Conservation (phyloP, 2,329 filamentous ascomycete species). For the Colletotrichum karsti region DNA sequence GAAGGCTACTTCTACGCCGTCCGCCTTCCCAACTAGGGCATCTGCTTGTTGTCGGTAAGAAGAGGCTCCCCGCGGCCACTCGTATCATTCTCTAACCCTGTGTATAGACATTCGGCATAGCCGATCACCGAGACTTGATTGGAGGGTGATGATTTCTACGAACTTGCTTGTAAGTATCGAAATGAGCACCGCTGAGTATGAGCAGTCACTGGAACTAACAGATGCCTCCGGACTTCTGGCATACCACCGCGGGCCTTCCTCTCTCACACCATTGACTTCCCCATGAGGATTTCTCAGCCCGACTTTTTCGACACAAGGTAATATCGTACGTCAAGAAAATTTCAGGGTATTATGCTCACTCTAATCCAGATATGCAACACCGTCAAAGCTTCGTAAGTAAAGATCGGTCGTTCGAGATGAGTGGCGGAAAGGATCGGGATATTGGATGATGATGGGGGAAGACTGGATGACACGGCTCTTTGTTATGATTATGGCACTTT, state of each 20-base stretch:
- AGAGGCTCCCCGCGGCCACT: background rate
- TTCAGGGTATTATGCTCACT: no score
- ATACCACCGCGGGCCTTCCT: no score
- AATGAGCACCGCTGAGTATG: no score
- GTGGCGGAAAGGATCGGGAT: background rate
- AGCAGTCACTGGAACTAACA: no score
- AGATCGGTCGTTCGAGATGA: background rate
- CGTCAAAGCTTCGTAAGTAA: background rate
- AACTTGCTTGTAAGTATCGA: background rate
- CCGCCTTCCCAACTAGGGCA: conserved; percentile 52
- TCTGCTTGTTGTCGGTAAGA: background rate
- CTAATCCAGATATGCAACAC: no score
- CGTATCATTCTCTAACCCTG: background rate
- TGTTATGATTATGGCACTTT: background rate
- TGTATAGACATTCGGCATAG: background rate
- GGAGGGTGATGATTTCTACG: background rate
- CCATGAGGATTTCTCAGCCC: no score
- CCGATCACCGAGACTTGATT: background rate
- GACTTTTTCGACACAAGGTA: no score
- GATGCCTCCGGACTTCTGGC: no score
- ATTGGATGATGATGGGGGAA: background rate
- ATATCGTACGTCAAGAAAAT: no score
- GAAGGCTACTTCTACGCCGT: conserved; percentile 70
- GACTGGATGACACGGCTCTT: background rate
- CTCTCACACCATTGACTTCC: no score